Evolutionary conservation across 345 rosid genomes (phyloP), one percentile per base, ranked within the genome.

Genomic region (Limnanthes douglasii): DNA sequence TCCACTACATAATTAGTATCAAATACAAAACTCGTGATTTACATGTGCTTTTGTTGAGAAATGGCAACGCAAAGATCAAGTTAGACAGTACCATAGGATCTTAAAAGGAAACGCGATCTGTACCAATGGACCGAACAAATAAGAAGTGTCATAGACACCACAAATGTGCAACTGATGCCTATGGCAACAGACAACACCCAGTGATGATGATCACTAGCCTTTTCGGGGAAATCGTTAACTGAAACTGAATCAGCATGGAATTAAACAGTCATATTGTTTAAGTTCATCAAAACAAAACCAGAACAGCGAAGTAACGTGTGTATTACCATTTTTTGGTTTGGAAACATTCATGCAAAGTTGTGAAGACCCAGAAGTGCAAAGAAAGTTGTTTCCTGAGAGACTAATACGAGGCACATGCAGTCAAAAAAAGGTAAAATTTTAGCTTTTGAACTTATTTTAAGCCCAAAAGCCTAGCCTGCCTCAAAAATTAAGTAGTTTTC

Each of bases 101-200:
- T 48, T 20, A 63, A 57, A 46, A 61, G 62, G 46, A 68, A 46
- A 38, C 64, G 75, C 33, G 94, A 74, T 62, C 78, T 61, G 54
- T 72, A 77, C 88, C 92, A 80, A 55, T 62, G 75, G 63, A 74
- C 70, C 75, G 79, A 78, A 51, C 71, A 74, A 58, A 67, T 59
- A 45, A 80, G 68, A 54, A 90, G 30, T 69, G 70, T 47, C 43
- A 84, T 53, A 21, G 68, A 77, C 51, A 74, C 42, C 21, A 80
- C 71, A 21, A 83, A 90, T 10, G 79, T 54, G 26, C 69, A 77
- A 57, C 74, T 59, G 50, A 77, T 53, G 39, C 77, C 82, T 9
- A 78, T 40, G 39, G 72, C 77, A 54, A 77, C 53, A 18, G 94
- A 72, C 24, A 79, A 50, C 59, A 70, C 71, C 79, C 81, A 61